Conservation (phyloP, 1,284 basidiomycete genomes). For the Ceratobasidium sp. region DNA sequence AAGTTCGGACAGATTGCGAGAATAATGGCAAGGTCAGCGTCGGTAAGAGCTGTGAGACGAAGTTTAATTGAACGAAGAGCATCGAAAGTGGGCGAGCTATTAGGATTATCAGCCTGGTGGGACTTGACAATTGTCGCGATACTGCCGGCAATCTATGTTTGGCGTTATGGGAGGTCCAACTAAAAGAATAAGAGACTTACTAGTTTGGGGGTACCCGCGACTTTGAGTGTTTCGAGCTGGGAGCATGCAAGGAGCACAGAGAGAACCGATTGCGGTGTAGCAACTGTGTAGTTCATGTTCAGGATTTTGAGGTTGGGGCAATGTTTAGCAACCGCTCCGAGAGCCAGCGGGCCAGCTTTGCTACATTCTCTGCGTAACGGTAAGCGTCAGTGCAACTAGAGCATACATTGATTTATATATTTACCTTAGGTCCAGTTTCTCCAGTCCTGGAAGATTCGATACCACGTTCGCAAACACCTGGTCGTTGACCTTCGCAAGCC, state of each 20-base stretch:
- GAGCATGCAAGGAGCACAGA: constrained; percentile 55
- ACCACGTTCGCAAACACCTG: constrained; percentile 59
- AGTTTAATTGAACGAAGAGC: constrained; percentile 61
- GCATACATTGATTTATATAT: neutral
- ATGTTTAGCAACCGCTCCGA: constrained; percentile 52
- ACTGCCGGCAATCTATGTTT: constrained; percentile 61
- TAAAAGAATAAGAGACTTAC: constrained; percentile 49
- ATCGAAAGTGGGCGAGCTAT: neutral
- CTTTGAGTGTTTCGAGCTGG: constrained; percentile 62
- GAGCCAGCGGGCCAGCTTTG: constrained; percentile 61
- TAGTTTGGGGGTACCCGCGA: constrained; percentile 67
- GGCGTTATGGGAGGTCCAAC: constrained; percentile 7
- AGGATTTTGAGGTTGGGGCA: constrained; percentile 57
- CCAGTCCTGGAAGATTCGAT: constrained; percentile 55
- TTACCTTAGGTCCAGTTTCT: constrained; percentile 62
- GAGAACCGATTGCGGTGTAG: constrained; percentile 57
- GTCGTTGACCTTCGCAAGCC: constrained; percentile 62
- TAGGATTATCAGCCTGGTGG: neutral
- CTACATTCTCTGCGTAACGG: constrained; percentile 61
- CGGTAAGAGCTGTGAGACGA: constrained; percentile 55
- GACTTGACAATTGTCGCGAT: constrained; percentile 51
- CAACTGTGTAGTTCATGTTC: constrained; percentile 68
- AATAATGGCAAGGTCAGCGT: constrained; percentile 55
- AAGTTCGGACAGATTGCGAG: constrained; percentile 59
- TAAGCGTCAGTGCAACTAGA: neutral